These are phyloP conservation scores for Amanita fuliginea DNA, from an alignment of 768 basidiomycete genomes.

Conservation along the genomic window DNA sequence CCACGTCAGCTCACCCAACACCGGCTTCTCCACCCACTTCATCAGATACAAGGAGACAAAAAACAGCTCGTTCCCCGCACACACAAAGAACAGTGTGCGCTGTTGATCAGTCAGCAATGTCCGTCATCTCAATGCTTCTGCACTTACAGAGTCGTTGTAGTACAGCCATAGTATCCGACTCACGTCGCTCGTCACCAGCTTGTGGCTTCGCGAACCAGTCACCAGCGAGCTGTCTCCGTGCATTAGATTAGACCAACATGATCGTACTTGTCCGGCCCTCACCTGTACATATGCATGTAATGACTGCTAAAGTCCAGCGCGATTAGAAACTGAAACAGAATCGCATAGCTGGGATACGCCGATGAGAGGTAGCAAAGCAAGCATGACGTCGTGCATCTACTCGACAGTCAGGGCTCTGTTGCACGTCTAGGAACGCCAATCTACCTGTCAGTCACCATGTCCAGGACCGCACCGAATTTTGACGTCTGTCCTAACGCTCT, in stretches of 20 bases:
- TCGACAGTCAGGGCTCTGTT: constrained; percentile 3
- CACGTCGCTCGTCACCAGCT: constrained; percentile 85
- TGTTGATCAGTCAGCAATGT: constrained; percentile 18
- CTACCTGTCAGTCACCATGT: constrained; percentile 98
- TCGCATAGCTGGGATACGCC: constrained; percentile 76
- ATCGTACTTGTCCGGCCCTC: constrained; percentile 4
- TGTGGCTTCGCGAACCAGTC: constrained; percentile 90
- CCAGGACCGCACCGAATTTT: constrained; percentile 94
- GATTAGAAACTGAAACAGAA: constrained; percentile 91
- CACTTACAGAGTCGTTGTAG: constrained; percentile 83
- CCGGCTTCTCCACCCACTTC: constrained; percentile 67
- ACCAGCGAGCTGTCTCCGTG: constrained; percentile 66
- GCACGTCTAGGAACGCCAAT: constrained; percentile 14
- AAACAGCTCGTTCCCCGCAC: constrained; percentile 92
- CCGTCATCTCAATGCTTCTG: not conserved
- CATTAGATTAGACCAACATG: constrained; percentile 7
- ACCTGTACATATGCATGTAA: constrained; percentile 99
- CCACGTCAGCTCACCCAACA: constrained; percentile 50
- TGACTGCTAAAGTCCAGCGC: constrained; percentile 96
- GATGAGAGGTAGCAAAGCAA: constrained; percentile 89
- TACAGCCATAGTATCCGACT: constrained; percentile 87
- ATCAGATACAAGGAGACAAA: constrained; percentile 92
- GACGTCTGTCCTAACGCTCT: constrained; percentile 82
- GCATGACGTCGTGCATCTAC: constrained; percentile 92
- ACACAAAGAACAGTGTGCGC: constrained; percentile 85